Base-by-base conservation (phyloP, 495 filamentous ascomycete species). In the Trichoderma gamsii region DNA sequence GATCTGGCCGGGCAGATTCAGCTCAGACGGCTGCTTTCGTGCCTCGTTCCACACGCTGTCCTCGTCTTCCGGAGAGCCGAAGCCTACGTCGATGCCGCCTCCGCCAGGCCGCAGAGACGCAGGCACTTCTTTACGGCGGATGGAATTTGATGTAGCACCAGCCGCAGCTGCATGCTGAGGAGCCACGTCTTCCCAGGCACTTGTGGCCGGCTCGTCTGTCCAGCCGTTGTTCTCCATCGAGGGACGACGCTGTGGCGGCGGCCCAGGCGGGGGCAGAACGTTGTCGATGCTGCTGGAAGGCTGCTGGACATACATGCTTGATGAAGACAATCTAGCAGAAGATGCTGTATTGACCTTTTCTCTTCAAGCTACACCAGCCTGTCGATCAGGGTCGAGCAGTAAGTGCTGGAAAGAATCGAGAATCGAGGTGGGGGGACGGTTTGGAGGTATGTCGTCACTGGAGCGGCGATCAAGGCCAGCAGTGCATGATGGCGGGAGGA, bases 11-110 rank as follows among this genome's bases (percentile, higher is more conserved):
- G 27, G 56, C 23, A 13, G 23, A 61, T 32, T 27, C 56, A 61
- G 27, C 12, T 13, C 23, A 4, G 23, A 13, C 13, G 56, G 56
- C 56, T 61, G 56, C 9, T 18, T 32, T 18, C 56, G 56, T 9
- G 56, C 56, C 56, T 61, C 56, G 56, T 61, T 61, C 73, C 73
- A 75, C 25, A 73, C 73, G 67, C 76, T 76, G 25, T 70, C 70
- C 66, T 73, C 71, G 27, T 68, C 72, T 23, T 73, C 72, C 29
- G 70, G 69, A 25, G 67, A 68, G 41, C 68, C 69, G 27, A 73
- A 59, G 27, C 38, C 70, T 13, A 59, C 51, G 49, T 49, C 61
- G 13, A 51, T 63, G 27, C 70, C 68, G 41, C 51, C 43, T 25
- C 61, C 35, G 49, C 73, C 71, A 51, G 76, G 72, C 61, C 66